These are phyloP conservation scores for Ustilago cynodontis DNA, from an alignment of 1,284 basidiomycete species.

Conservation along the genomic window DNA sequence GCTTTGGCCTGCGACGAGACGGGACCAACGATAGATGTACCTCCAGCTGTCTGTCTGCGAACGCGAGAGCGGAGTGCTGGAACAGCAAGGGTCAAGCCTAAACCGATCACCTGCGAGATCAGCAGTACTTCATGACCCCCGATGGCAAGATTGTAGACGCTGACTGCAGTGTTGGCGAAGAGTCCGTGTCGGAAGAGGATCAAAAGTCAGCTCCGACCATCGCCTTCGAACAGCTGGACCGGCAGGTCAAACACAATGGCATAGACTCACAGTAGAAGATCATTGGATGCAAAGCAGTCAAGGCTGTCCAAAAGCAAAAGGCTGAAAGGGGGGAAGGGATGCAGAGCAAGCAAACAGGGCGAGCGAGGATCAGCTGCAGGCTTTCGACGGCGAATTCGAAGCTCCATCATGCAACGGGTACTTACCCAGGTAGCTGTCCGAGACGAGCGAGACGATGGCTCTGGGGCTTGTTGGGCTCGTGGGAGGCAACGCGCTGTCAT, in stretches of 20 bases:
- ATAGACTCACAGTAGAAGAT: conserved; percentile 81
- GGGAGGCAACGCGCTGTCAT: not conserved
- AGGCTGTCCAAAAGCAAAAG: conserved; percentile 87
- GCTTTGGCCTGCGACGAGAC: conserved; percentile 35
- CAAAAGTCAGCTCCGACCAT: not conserved
- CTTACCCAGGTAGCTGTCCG: conserved; percentile 56
- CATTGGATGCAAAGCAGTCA: conserved; percentile 83
- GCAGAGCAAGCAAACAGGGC: not conserved
- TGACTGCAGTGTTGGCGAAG: conserved; percentile 35
- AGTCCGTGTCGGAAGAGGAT: not conserved
- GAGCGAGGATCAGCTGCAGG: not conserved
- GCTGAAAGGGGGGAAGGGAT: conserved; percentile 73
- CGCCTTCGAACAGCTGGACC: not conserved
- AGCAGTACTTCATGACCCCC: conserved; percentile 63
- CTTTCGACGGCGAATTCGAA: not conserved
- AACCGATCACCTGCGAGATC: conserved; percentile 55
- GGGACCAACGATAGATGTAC: conserved; percentile 28
- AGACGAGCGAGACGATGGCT: conserved; percentile 36
- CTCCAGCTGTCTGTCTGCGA: conserved; percentile 15
- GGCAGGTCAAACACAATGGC: not conserved
- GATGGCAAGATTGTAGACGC: conserved; percentile 65
- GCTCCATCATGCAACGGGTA: too few species aligned
- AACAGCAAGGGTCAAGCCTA: conserved; percentile 39
- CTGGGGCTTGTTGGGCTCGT: conserved; percentile 35
- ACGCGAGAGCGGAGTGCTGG: conserved; percentile 38